Base-by-base conservation (phyloP, 2,329 filamentous ascomycete genomes). In the Plenodomus tracheiphilus region DNA sequence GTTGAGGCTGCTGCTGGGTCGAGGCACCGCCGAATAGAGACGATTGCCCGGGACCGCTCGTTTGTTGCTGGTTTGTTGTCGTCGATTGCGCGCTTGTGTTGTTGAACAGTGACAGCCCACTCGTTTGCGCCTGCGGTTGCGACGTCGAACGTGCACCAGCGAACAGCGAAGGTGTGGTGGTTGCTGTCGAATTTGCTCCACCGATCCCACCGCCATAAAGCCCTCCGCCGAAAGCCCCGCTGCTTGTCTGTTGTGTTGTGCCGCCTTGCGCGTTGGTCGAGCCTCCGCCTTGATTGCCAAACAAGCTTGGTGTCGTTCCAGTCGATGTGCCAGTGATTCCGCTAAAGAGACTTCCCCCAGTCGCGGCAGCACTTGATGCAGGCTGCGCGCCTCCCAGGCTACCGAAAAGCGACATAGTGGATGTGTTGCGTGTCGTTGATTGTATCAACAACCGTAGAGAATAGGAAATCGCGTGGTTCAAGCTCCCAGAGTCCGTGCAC, bases 161-260 rank as follows among this genome's bases (percentile, higher is more conserved):
- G 35, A 68, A 58, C 19, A 65, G 57, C 3, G 62, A 57, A 35
- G 66, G 45, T 37, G 66, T 50, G 43, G 68, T 43, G 18, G 62
- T 52, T 35, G 62, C 47, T 48, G 68, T 53, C 69, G 76, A 51
- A 43, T 63, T 77, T 72, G 46, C 71, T 58, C 52, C 66, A 20
- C 62, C 61, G 43, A 66, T 49, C 61, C 53, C 48, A 39, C 64
- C 56, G 9, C 28, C 28, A 53, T 66, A 69, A 42, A 56, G 75
- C 60, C 54, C 72, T 64, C 64, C 61, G 2, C 66, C 65, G 21
- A 69, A 45, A 11, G 56, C 61, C 25, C 66, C 65, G 21, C 59
- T 50, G 51, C 60, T 56, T 53, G 66, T 49, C 51, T 64, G 55
- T 41, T 66, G 66, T 46, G 65, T 53, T 30, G 60, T 58, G 47